Evolutionary conservation across 2,329 filamentous ascomycete species (phyloP).

Genomic region (Neonectria punicea): DNA sequence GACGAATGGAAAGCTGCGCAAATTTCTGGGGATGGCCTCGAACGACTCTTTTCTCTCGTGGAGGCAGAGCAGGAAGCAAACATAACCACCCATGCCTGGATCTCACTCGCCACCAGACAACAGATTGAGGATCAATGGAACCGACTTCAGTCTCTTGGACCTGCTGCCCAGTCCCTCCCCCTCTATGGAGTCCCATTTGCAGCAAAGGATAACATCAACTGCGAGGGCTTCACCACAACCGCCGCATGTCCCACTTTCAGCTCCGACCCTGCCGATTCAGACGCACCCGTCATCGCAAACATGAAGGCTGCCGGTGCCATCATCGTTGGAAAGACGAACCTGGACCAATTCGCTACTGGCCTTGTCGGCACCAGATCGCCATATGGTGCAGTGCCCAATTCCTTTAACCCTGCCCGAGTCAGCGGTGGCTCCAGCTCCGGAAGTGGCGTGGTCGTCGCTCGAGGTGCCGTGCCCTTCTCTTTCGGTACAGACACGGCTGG

Average conservation of each 20-base stretch:
- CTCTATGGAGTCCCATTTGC: conserved; percentile 68
- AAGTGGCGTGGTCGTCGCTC: conserved; percentile 64
- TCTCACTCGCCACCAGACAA: conserved; percentile 43
- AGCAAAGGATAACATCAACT: conserved; percentile 67
- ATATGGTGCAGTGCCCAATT: conserved; percentile 65
- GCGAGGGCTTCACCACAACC: conserved; percentile 61
- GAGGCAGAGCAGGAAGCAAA: conserved; percentile 34
- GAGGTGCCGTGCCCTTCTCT: conserved; percentile 64
- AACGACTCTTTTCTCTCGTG: conserved; percentile 41
- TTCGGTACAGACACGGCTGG: conserved; percentile 68
- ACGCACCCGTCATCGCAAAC: conserved; percentile 59
- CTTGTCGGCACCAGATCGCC: conserved; percentile 70
- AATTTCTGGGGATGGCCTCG: conserved; percentile 37
- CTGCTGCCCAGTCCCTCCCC: conserved; percentile 48
- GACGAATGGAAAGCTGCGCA: conserved; percentile 44
- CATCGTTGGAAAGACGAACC: conserved; percentile 67
- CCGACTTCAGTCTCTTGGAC: conserved; percentile 19
- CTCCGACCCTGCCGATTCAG: conserved; percentile 55
- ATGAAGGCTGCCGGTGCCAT: conserved; percentile 65
- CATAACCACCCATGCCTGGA: conserved; percentile 44
- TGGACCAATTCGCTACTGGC: conserved; percentile 73
- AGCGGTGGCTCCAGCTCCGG: conserved; percentile 69
- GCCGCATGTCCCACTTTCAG: conserved; percentile 61
- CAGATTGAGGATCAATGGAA: conserved; percentile 41
- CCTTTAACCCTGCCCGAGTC: conserved; percentile 53